phyloP scores from a whole-genome alignment of 2,329 filamentous ascomycete genomes.

The Colletotrichum shisoi region DNA sequence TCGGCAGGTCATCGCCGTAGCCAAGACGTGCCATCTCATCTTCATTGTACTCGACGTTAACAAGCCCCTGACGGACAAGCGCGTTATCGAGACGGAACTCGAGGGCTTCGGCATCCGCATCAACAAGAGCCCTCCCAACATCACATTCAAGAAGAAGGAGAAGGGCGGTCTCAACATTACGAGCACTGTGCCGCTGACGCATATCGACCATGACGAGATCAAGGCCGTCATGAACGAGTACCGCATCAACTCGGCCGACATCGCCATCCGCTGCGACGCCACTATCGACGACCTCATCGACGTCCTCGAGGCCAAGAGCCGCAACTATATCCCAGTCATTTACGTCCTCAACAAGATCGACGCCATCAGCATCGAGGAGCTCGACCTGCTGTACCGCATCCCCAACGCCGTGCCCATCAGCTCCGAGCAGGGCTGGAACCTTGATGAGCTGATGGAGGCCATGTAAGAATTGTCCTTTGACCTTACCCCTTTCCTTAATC shows the following conservation, averaged over 20 bases:
- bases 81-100: constrained; percentile 91
- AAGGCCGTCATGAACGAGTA: constrained; percentile 98
- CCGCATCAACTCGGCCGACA: constrained; percentile 93
- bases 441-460: constrained; percentile 93
- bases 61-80: constrained; percentile 96
- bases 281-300: constrained; percentile 98
- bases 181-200: constrained; percentile 87
- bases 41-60: constrained; percentile 99
- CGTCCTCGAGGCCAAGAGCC: constrained; percentile 89
- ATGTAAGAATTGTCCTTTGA: constrained; percentile 65
- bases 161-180: constrained; percentile 97
- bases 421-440: constrained; percentile 96
- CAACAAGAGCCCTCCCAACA: constrained; percentile 97
- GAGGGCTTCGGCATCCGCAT: constrained; percentile 98
- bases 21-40: constrained; percentile 98
- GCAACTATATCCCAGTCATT: constrained; percentile 98
- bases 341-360: constrained; percentile 99
- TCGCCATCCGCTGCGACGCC: constrained; percentile 96
- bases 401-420: constrained; percentile 97
- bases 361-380: constrained; percentile 94
- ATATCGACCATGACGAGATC: constrained; percentile 96
- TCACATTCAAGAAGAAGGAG: constrained; percentile 99
- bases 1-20: constrained; percentile 97
- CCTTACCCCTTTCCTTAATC: constrained; percentile 12
- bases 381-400: constrained; percentile 94